These are phyloP conservation scores for Erythrophleum ivorense DNA, from an alignment of 331 rosid genomes.

Conservation along the genomic window DNA sequence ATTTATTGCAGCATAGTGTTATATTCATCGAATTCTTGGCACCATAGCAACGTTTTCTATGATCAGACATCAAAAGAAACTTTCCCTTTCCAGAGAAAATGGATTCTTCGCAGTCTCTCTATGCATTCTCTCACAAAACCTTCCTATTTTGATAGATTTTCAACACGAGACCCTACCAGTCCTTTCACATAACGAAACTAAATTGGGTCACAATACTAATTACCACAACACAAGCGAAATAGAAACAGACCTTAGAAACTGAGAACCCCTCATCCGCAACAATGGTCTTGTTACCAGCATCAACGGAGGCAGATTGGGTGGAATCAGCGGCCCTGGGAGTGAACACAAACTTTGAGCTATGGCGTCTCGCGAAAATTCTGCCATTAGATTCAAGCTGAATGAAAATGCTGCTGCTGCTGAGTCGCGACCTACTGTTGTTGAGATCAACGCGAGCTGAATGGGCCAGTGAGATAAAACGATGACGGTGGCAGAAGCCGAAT, in stretches of 20 bases:
- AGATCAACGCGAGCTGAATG: conserved; percentile 41
- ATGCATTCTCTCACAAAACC: background rate
- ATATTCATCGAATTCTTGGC: background rate
- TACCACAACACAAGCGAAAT: background rate
- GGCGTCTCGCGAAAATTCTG: conserved; percentile 21
- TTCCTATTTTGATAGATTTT: background rate
- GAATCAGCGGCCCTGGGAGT: conserved; percentile 72
- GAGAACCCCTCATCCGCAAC: conserved; percentile 76
- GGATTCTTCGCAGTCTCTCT: background rate
- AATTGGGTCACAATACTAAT: background rate
- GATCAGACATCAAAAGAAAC: background rate
- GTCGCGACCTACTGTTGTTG: conserved; percentile 30
- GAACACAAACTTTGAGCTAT: conserved; percentile 7
- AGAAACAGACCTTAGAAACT: conserved; percentile 61
- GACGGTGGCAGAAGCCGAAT: conserved; percentile 28
- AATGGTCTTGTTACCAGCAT: conserved; percentile 49
- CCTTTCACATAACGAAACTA: background rate
- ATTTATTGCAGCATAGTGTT: background rate
- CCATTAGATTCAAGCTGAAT: conserved; percentile 16
- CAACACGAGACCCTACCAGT: background rate
- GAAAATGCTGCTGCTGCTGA: background rate
- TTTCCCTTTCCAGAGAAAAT: background rate
- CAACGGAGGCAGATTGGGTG: conserved; percentile 56
- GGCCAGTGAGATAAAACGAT: background rate
- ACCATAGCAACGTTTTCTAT: background rate